These are phyloP conservation scores for Camelina laxa DNA, from an alignment of 345 rosid genomes.

Conservation along the genomic window DNA sequence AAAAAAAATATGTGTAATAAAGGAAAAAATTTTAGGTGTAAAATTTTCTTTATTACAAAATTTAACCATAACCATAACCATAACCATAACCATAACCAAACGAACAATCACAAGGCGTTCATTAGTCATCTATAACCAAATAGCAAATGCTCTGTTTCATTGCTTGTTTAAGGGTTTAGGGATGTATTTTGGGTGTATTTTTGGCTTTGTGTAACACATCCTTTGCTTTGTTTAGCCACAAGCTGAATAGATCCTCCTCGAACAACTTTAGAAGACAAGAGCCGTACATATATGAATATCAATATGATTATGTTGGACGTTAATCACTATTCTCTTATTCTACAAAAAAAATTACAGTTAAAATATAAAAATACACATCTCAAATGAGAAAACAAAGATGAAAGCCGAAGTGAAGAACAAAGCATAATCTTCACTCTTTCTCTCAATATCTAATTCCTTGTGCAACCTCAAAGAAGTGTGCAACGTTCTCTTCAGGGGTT, in stretches of 20 bases:
- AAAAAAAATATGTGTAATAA: no score
- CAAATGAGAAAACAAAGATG: not conserved
- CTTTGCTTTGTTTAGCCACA: no score
- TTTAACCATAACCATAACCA: no score
- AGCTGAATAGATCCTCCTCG: no score
- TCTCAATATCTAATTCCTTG: slow-evolving; percentile 73
- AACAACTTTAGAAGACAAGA: not conserved
- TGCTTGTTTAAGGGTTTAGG: no score
- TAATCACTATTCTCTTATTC: slow-evolving; percentile 12
- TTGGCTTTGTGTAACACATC: no score
- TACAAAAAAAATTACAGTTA: slow-evolving; percentile 5
- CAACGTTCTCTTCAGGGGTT: slow-evolving; percentile 94
- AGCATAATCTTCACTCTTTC: not conserved
- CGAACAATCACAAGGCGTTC: no score
- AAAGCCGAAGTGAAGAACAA: slow-evolving; percentile 36
- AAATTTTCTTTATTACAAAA: not conserved
- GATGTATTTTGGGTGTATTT: no score
- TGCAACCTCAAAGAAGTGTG: slow-evolving; percentile 92
- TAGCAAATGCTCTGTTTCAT: no score
- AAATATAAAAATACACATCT: slow-evolving; percentile 27
- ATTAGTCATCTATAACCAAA: no score
- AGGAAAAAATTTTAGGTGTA: no score
- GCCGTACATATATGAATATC: not conserved
- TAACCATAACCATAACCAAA: no score
- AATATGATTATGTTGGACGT: not conserved